Evolutionary conservation across 129 eudicot genomes (phyloP), one percentile per base, ranked within the genome.

Genomic region (Lactuca sativa): DNA sequence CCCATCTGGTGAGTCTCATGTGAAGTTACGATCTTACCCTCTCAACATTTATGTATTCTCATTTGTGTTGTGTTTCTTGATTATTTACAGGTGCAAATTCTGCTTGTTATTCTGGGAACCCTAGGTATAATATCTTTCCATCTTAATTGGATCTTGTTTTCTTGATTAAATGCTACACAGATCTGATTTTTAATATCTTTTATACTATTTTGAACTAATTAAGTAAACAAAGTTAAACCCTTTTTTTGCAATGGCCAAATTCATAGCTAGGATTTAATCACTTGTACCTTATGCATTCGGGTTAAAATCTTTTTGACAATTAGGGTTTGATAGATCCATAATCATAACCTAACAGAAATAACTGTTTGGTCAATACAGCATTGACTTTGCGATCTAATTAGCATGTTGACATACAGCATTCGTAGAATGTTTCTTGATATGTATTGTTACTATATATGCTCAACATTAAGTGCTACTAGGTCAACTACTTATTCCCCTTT

Each of bases 11-110:
- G 40, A 16, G 44, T 47, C 16, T 57, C 17, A 2, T 74, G 40
- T 36, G 56, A 76, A 76, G 81, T 83, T 66, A 52, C 71, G 71
- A 69, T 76, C 59, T 53, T 62, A 52, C 59, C 64, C 74, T 62
- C 21, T 31, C 43, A 60, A 8, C 11, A 47, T 66, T 56, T 59
- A 16, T 81, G 56, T 9, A 32, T 16, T 17, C 36, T 66, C 9
- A 62, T 56, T 61, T 64, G 1, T 37, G 7, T 9, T 43, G 41
- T 37, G 30, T 56, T 44, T 59, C 7, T 48, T 62, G 70, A 62
- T 74, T 51, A 13, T 55, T 81, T 85, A 6, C 89, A 90, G 97
- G 79, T 8, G 83, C 64, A 53, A 59, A 80, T 78, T 61, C 87
- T 76, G 76, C 64, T 32, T 88, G 96, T 62, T 69, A 10, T 54